These are phyloP conservation scores for Fragaria vesca DNA, from an alignment of 306 rosid genomes.

Conservation along the genomic window DNA sequence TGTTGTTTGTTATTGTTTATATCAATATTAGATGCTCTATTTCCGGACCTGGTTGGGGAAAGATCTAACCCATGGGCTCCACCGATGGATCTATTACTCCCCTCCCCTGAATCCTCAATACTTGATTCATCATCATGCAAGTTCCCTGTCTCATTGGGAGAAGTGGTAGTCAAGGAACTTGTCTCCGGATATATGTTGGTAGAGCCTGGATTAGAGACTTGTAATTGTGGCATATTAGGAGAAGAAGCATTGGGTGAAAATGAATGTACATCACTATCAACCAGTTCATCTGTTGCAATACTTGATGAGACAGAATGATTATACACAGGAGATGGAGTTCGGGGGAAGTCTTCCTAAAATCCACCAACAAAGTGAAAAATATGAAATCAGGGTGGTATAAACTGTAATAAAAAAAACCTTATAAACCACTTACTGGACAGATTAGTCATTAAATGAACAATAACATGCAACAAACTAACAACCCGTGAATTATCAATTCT, in stretches of 20 bases:
- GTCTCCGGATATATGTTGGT: constrained; percentile 27
- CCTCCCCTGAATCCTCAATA: constrained; percentile 23
- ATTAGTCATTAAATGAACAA: constrained; percentile 4
- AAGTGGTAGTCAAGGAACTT: constrained; percentile 20
- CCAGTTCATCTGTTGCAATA: constrained; percentile 40
- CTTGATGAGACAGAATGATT: constrained; percentile 46
- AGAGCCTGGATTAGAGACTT: constrained; percentile 34
- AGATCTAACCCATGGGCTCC: constrained; percentile 23
- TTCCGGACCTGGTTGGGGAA: constrained; percentile 28
- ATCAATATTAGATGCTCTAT: constrained; percentile 27
- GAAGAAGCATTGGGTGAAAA: constrained; percentile 32
- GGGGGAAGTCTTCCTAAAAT: constrained; percentile 62
- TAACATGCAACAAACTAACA: not conserved
- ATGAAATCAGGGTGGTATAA: constrained; percentile 4
- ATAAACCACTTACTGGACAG: not conserved
- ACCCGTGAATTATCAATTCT: not conserved
- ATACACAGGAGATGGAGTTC: constrained; percentile 63
- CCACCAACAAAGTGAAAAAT: constrained; percentile 17
- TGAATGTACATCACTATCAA: constrained; percentile 40
- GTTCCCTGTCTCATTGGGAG: constrained; percentile 26
- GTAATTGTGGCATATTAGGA: constrained; percentile 32
- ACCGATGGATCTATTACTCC: constrained; percentile 26
- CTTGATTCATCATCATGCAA: constrained; percentile 24
- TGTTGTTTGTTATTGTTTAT: constrained; percentile 26
- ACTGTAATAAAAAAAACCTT: not conserved